phyloP scores from a whole-genome alignment of 352 stramenopile species.

The Phytopythium montanum region DNA sequence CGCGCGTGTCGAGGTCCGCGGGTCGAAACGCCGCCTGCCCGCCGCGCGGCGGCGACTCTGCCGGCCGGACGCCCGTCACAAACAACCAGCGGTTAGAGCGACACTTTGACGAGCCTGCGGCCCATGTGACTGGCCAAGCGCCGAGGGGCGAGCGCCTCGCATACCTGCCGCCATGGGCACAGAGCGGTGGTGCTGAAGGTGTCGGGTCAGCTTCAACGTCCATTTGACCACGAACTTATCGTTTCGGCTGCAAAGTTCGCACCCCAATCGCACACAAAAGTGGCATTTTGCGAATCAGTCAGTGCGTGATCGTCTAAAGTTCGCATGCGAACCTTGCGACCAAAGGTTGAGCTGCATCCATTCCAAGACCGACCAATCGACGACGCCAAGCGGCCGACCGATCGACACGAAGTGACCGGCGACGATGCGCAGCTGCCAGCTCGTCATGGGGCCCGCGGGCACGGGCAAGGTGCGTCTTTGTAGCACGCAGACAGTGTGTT shows the following conservation, averaged over 20 bases:
- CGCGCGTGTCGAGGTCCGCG: slow-evolving; percentile 39
- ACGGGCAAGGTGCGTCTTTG: slow-evolving; percentile 79
- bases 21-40: background rate
- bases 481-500: background rate
- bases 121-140: too few species aligned
- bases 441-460: slow-evolving; percentile 90
- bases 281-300: too few species aligned
- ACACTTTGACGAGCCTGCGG: too few species aligned
- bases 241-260: too few species aligned
- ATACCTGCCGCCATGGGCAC: too few species aligned
- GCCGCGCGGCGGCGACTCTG: background rate
- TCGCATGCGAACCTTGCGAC: background rate
- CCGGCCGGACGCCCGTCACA: background rate
- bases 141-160: too few species aligned
- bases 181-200: too few species aligned
- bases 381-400: background rate
- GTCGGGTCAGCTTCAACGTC: too few species aligned
- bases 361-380: background rate
- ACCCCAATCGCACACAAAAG: too few species aligned
- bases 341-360: background rate
- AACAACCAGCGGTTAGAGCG: too few species aligned
- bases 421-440: slow-evolving; percentile 85
- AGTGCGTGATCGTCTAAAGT: background rate
- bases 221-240: too few species aligned
- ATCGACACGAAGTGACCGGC: too few species aligned